Percentiles rank a stretch among this genome's conserved stretches.
Evolutionary conservation across 345 rosid species (phyloP).

Genomic region (Camelina sativa): DNA sequence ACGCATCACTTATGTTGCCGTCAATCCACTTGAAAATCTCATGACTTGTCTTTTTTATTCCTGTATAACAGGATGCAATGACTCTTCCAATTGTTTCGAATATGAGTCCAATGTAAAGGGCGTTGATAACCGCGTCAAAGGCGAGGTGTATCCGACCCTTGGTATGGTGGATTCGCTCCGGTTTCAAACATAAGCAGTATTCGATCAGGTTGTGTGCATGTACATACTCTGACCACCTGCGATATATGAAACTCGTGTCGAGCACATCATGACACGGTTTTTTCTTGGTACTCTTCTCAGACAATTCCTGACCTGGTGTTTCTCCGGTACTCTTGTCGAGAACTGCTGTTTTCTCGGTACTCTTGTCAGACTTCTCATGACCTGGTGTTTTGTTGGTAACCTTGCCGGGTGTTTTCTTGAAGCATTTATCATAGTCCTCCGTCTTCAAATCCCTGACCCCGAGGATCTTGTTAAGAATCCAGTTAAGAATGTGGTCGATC

Average conservation of each 20-base stretch:
- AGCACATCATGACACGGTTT: conserved; percentile 23
- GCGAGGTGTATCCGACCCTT: conserved; percentile 9
- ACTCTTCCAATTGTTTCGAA: background rate
- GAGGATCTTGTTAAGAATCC: conserved; percentile 41
- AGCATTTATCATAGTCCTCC: background rate
- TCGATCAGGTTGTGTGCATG: conserved; percentile 56
- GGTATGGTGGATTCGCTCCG: conserved; percentile 36
- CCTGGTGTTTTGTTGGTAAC: background rate
- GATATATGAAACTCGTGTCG: conserved; percentile 40
- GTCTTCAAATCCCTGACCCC: conserved; percentile 22
- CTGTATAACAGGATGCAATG: background rate
- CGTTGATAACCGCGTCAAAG: background rate
- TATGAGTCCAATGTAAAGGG: background rate
- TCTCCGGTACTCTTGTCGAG: background rate
- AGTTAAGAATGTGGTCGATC: background rate
- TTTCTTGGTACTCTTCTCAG: background rate
- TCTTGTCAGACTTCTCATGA: background rate
- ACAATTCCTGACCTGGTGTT: too few species aligned
- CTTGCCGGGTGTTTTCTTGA: background rate
- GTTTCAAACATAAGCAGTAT: conserved; percentile 49
- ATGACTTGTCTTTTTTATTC: background rate
- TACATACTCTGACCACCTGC: conserved; percentile 64
- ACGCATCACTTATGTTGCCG: background rate
- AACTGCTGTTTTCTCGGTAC: background rate
- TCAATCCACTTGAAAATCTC: conserved; percentile 8